Conservation (phyloP, 2,329 filamentous ascomycete genomes). For the Elsinoe fawcettii region DNA sequence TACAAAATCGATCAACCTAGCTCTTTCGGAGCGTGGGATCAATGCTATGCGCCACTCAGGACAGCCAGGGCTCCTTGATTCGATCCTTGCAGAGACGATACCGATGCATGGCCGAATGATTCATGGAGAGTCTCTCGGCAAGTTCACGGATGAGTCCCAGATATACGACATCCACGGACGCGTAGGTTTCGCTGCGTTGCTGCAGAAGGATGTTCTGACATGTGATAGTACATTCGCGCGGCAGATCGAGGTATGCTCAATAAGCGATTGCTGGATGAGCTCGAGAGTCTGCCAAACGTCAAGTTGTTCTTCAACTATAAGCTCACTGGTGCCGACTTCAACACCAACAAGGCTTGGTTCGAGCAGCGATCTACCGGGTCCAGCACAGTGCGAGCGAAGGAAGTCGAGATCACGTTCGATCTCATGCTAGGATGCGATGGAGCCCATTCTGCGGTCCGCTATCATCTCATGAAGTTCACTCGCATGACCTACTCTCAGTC, state of each 20-base stretch:
- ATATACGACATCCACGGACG: conserved; percentile 83
- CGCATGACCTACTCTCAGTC: conserved; percentile 86
- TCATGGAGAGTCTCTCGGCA: conserved; percentile 61
- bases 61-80: conserved; percentile 59
- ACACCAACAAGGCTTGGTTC: conserved; percentile 74
- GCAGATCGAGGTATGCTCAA: conserved; percentile 81
- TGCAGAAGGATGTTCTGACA: neutral
- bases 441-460: conserved; percentile 83
- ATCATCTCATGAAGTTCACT: conserved; percentile 91
- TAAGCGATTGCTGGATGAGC: conserved; percentile 69
- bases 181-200: conserved; percentile 42
- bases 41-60: conserved; percentile 71
- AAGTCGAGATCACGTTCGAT: conserved; percentile 82
- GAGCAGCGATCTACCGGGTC: conserved; percentile 44
- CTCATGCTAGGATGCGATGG: conserved; percentile 92
- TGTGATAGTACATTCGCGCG: conserved; percentile 65
- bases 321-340: conserved; percentile 81
- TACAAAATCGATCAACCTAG: conserved; percentile 96
- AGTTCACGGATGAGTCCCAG: conserved; percentile 70
- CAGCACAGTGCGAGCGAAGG: conserved; percentile 32
- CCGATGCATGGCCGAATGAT: conserved; percentile 98
- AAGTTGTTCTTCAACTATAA: conserved; percentile 91
- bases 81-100: conserved; percentile 69
- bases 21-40: conserved; percentile 87
- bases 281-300: conserved; percentile 81